phyloP scores from a whole-genome alignment of 495 filamentous ascomycete species.

The Trichoderma gamsii region DNA sequence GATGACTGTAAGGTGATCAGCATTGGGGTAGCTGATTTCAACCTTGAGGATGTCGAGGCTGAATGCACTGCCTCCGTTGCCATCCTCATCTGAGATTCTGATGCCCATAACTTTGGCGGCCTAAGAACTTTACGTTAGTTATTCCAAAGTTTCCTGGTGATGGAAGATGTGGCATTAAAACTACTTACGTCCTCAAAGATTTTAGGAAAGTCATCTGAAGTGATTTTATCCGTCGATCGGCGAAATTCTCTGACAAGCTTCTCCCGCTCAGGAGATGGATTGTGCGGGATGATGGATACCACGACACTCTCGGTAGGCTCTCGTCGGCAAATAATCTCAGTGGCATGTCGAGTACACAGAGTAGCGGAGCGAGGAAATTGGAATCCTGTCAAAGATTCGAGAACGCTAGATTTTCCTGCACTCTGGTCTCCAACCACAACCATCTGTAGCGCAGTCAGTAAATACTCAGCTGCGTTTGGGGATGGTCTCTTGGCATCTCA shows the following conservation, averaged over 20 bases:
- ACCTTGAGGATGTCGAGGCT: constrained; percentile 44
- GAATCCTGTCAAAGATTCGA: constrained; percentile 56
- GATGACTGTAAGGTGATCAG: constrained; percentile 48
- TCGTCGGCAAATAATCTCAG: constrained; percentile 48
- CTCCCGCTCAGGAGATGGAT: constrained; percentile 35
- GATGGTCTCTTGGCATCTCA: constrained; percentile 25
- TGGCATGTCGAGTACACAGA: constrained; percentile 49
- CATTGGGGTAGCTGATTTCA: constrained; percentile 42
- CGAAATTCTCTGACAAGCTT: constrained; percentile 30
- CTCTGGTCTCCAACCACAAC: constrained; percentile 60
- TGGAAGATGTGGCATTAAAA: neutral
- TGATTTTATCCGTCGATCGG: constrained; percentile 39
- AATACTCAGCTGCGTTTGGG: constrained; percentile 29
- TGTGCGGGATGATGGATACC: constrained; percentile 30
- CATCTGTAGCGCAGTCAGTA: constrained; percentile 52
- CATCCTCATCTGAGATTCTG: neutral
- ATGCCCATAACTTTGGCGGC: constrained; percentile 11
- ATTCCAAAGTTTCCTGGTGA: neutral
- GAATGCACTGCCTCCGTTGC: constrained; percentile 27
- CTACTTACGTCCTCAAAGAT: constrained; percentile 14
- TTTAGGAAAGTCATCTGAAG: constrained; percentile 38
- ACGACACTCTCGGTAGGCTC: constrained; percentile 21
- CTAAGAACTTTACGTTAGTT: neutral
- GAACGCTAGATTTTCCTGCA: constrained; percentile 55
- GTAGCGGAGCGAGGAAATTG: constrained; percentile 45